A percentile compares a stretch with the other conserved stretches of the same genome.
These are phyloP conservation scores for Allantophomopsis cytisporea DNA, from an alignment of 2,329 filamentous ascomycete species.

Conservation along the genomic window DNA sequence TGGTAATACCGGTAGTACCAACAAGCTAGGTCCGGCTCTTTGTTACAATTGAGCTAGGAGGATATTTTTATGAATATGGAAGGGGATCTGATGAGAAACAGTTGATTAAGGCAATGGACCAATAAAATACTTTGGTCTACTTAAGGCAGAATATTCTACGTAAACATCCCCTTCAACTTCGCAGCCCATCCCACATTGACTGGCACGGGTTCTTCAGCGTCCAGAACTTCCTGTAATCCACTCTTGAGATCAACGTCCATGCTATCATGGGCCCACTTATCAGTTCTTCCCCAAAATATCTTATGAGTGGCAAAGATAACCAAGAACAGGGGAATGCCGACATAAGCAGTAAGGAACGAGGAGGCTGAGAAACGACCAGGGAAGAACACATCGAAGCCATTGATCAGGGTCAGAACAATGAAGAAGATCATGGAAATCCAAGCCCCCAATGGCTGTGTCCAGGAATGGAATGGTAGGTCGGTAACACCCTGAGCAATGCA, in stretches of 20 bases:
- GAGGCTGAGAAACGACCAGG: conserved; percentile 38
- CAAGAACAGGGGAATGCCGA: conserved; percentile 50
- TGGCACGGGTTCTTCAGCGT: conserved; percentile 8
- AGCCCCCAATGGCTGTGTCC: conserved; percentile 42
- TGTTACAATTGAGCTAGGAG: no score
- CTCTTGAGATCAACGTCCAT: conserved; percentile 37
- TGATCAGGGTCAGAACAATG: conserved; percentile 38
- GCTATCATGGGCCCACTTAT: conserved; percentile 35
- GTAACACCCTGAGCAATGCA: conserved; percentile 25
- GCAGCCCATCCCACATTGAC: not conserved
- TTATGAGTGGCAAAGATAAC: conserved; percentile 38
- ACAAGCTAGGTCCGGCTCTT: no score
- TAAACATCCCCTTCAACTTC: not conserved
- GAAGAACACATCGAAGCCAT: conserved; percentile 53
- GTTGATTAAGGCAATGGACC: no score
- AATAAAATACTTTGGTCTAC: no score
- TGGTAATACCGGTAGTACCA: no score
- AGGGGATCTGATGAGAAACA: no score
- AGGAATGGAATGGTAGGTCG: conserved; percentile 35
- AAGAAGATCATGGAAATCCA: conserved; percentile 37
- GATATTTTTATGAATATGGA: no score
- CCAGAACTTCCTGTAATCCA: conserved; percentile 25
- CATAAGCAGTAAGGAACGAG: conserved; percentile 48
- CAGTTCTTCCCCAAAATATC: conserved; percentile 24
- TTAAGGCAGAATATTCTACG: not conserved